Evolutionary conservation across 2,329 filamentous ascomycete species (phyloP), one percentile per base, ranked within the genome.

Genomic region (Sclerotinia trifoliorum): DNA sequence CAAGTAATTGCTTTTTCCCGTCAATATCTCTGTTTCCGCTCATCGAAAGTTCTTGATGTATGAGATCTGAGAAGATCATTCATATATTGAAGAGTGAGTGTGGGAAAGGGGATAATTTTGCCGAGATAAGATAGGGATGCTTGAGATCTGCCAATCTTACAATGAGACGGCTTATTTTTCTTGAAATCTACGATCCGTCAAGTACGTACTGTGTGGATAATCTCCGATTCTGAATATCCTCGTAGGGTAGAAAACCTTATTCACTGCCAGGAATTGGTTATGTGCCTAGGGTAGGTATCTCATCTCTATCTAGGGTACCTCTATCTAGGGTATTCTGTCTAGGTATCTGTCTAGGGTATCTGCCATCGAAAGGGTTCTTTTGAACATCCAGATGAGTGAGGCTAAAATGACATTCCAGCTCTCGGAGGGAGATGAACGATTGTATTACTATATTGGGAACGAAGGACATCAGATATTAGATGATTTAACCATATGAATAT

Each of bases 1-100:
- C n/a, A n/a, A 39, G 29, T 13, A 56, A 65, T 46, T 65, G 19
- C 49, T 52, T 65, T 65, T 44, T 24, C 39, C 39, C 52, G 32
- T 42, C 11, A 24, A 48, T 61, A 35, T 35, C 58, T 49, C 58
- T 19, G 32, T 8, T n/a, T 17, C 15, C 17, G 32, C 19, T 54
- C 32, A 54, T 54, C 48, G 29, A 64, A 64, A 29, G 2, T 29
- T 5, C 13, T 6, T 32, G 24, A 17, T 48, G 57, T 35, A 21
- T 46, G 39, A 29, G 51, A 44, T 44, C 49, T 13, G 39, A 46
- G 51, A 5, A 35, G 39, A 57, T 65, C 51, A 46, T 24, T 65
- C 51, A 46, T 24, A 8, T 42, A 57, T 54, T n/a, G 51, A 32
- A 46, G 63, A 57, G 24, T 32, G 32, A 3, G 32, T 35, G 39